Conservation (phyloP, 768 basidiomycete species). For the Pleurotus tuoliensis region DNA sequence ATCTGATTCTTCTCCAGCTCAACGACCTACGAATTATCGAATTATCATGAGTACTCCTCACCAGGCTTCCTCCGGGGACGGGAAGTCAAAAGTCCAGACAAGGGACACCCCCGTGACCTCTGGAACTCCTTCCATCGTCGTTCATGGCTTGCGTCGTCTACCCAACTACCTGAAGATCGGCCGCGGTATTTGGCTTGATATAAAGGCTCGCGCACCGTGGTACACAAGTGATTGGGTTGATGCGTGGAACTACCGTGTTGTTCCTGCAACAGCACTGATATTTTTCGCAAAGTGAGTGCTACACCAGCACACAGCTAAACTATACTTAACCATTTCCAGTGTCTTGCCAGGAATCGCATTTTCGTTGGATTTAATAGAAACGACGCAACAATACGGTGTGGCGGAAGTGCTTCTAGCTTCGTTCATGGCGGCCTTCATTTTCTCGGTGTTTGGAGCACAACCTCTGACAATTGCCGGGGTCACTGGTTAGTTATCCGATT, state of each 20-base stretch:
- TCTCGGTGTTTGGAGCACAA: slow-evolving; percentile 85
- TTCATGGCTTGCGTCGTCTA: background rate
- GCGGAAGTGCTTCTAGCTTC: slow-evolving; percentile 79
- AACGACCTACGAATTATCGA: no score
- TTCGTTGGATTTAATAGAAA: slow-evolving; percentile 88
- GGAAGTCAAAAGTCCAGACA: background rate
- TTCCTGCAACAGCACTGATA: slow-evolving; percentile 82
- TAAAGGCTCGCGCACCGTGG: slow-evolving; percentile 69
- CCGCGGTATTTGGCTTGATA: slow-evolving; percentile 66
- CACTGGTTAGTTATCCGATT: slow-evolving; percentile 46
- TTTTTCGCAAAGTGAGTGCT: slow-evolving; percentile 75
- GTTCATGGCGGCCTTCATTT: slow-evolving; percentile 87
- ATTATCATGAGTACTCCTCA: no score
- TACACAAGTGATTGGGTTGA: slow-evolving; percentile 88
- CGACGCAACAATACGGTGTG: slow-evolving; percentile 85
- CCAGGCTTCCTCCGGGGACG: background rate
- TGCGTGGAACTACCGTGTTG: slow-evolving; percentile 87
- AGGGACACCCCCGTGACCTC: background rate
- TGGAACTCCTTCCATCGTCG: background rate
- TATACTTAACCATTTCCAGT: slow-evolving; percentile 26
- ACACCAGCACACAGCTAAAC: background rate
- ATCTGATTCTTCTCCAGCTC: no score
- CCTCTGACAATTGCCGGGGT: slow-evolving; percentile 92
- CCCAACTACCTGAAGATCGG: slow-evolving; percentile 30
- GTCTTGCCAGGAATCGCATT: slow-evolving; percentile 92